These are phyloP conservation scores for Gossypium aridum DNA, from an alignment of 441 rosid species.

Conservation along the genomic window DNA sequence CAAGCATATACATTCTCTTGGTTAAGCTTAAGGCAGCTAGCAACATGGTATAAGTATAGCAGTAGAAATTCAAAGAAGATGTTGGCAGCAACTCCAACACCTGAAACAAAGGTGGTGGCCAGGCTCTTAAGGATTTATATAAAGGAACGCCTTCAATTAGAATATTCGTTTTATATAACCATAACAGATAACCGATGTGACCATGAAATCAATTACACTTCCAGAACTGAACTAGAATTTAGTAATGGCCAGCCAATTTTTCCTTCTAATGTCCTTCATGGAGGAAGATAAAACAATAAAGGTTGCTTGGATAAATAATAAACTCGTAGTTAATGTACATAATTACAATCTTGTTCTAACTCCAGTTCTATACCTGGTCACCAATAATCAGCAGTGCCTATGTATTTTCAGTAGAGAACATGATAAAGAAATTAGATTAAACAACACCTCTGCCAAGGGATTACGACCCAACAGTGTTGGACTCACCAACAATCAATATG, in stretches of 20 bases:
- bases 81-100: neutral
- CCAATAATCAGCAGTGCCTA: neutral
- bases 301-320: neutral
- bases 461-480: neutral
- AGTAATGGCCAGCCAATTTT: neutral
- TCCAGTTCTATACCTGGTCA: neutral
- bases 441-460: neutral
- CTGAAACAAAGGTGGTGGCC: neutral
- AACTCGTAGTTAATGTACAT: neutral
- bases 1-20: neutral
- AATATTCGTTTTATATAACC: neutral
- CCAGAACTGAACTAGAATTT: neutral
- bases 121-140: neutral
- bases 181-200: neutral
- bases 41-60: neutral
- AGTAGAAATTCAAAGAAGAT: neutral
- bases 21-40: neutral
- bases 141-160: neutral
- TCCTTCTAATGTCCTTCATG: neutral
- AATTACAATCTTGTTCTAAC: neutral
- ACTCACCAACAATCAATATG: neutral
- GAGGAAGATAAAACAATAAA: neutral
- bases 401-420: neutral
- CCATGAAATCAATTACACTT: neutral
- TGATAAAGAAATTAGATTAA: constrained; percentile 1